A percentile compares a stretch with the other conserved stretches of the same genome.
Evolutionary conservation across 768 basidiomycete species (phyloP).

Genomic region (Mycena galopus): DNA sequence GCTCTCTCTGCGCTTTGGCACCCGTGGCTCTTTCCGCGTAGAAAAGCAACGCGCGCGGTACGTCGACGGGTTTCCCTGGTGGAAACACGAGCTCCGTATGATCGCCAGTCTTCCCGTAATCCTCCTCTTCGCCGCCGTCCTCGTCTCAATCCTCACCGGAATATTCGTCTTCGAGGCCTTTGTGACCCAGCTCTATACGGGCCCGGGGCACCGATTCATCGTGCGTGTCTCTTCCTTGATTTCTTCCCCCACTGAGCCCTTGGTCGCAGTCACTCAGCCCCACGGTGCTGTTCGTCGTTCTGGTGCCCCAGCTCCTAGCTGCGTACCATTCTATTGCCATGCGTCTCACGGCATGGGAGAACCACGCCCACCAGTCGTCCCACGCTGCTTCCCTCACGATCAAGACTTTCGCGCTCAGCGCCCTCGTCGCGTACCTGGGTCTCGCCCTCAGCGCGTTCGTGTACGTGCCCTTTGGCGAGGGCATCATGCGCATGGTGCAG

Average conservation of each 20-base stretch:
- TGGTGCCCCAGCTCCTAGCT: constrained; percentile 85
- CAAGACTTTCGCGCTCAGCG: constrained; percentile 91
- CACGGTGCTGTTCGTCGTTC: constrained; percentile 82
- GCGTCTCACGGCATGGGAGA: constrained; percentile 89
- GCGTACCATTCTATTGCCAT: constrained; percentile 79
- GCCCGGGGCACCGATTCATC: constrained; percentile 83
- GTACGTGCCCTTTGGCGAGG: constrained; percentile 94
- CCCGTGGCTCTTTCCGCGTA: constrained; percentile 80
- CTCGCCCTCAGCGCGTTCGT: constrained; percentile 95
- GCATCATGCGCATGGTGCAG: constrained; percentile 75
- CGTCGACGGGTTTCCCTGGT: constrained; percentile 73
- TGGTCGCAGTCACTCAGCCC: constrained; percentile 77
- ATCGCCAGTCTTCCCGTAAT: constrained; percentile 82
- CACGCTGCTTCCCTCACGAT: constrained; percentile 85
- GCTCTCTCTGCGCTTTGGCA: constrained; percentile 87
- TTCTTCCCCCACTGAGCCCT: not conserved
- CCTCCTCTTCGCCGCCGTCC: constrained; percentile 74
- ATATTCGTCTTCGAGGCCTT: constrained; percentile 96
- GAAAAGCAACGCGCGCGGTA: constrained; percentile 79
- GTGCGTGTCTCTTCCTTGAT: constrained; percentile 58
- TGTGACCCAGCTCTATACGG: constrained; percentile 88
- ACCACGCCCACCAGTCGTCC: constrained; percentile 85
- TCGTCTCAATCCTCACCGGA: constrained; percentile 79
- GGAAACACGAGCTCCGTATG: constrained; percentile 77
- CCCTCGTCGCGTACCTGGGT: constrained; percentile 91